Base-by-base conservation (phyloP, 345 rosid genomes). In the Rhodomyrtus tomentosa region DNA sequence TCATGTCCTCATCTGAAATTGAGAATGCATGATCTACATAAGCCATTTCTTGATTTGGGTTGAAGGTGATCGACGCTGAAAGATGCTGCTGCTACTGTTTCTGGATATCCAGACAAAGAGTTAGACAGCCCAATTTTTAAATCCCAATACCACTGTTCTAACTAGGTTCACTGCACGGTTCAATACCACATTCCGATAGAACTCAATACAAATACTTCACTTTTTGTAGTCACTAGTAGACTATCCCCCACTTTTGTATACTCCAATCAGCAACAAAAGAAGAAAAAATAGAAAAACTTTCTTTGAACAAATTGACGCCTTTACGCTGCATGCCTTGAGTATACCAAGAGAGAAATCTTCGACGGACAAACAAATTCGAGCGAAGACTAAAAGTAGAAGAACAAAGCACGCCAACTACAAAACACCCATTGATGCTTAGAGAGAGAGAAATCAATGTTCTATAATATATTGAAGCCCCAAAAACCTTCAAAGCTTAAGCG, bases 11-110 rank as follows among this genome's bases (percentile, higher is more conserved):
- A 89, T 96, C 98, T 6, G 98, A 88, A 76, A 96, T 95, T 55
- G 99, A 96, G 92, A 96, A 96, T 18, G 98, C 98, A 76, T 95
- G 98, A 85, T 96, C 99, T 18, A 95, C 98, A 88, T 96, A 96
- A 82, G 99, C 98, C 99, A 96, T 96, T 81, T 24, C 50, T 68
- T 68, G 76, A 32, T 68, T 68, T 68, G 45, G 76, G 38, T 3
- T 0, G 1, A 32, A 68, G 45, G 76, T 3, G 76, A 3, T 68
- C 24, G 5, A 18, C 18, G 24, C 3, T 68, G 45, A 68, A 68
- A 38, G 76, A 38, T 18, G 76, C 76, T 68, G 45, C 24, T 68
- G 45, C 76, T 68, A 22, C 16, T 68, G 76, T 32, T 68, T 68
- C 76, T 68, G 76, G 76, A 68, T 18, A 18, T 16, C 13, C 24